phyloP scores from a whole-genome alignment of 31 red algal species.

The Endocladia muricata region DNA sequence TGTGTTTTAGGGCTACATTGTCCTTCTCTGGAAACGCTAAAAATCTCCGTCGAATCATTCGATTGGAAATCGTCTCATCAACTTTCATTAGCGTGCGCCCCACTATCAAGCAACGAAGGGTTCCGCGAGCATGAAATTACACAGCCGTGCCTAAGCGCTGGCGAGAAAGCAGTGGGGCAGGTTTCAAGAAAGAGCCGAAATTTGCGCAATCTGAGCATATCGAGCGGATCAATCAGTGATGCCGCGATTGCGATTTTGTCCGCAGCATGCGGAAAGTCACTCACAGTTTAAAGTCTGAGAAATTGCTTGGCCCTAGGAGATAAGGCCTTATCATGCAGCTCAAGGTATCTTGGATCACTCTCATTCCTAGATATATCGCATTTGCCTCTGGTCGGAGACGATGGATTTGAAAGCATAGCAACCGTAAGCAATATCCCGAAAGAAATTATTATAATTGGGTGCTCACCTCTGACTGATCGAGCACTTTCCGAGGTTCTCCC shows the following conservation, averaged over 20 bases:
- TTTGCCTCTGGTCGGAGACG: slow-evolving; percentile 6
- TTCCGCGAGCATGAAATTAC: not conserved
- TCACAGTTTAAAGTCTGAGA: slow-evolving; percentile 5
- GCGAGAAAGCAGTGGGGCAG: slow-evolving; percentile 2
- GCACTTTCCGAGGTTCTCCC: slow-evolving; percentile 13
- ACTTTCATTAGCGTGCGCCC: not conserved
- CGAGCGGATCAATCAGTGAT: slow-evolving; percentile 1
- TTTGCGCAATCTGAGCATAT: slow-evolving; percentile 11
- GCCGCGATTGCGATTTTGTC: not conserved
- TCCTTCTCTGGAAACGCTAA: slow-evolving; percentile 7
- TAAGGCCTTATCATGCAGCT: slow-evolving; percentile 6
- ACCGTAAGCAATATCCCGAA: not conserved
- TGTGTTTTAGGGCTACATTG: slow-evolving; percentile 1
- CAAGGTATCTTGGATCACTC: slow-evolving; percentile 6
- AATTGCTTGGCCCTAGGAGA: slow-evolving; percentile 5
- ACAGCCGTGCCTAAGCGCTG: not conserved
- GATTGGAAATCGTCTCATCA: too few relatives aligned
- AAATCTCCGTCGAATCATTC: slow-evolving; percentile 14
- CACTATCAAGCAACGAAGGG: not conserved
- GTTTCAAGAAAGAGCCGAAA: slow-evolving; percentile 15
- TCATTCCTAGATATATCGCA: slow-evolving; percentile 26
- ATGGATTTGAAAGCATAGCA: slow-evolving; percentile 1
- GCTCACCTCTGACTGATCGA: slow-evolving; percentile 10
- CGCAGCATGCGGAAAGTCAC: not conserved
- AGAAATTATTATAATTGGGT: slow-evolving; percentile 26